These are phyloP conservation scores for Teunomyces panamensis DNA, from an alignment of 805 yeast species.

Conservation along the genomic window DNA sequence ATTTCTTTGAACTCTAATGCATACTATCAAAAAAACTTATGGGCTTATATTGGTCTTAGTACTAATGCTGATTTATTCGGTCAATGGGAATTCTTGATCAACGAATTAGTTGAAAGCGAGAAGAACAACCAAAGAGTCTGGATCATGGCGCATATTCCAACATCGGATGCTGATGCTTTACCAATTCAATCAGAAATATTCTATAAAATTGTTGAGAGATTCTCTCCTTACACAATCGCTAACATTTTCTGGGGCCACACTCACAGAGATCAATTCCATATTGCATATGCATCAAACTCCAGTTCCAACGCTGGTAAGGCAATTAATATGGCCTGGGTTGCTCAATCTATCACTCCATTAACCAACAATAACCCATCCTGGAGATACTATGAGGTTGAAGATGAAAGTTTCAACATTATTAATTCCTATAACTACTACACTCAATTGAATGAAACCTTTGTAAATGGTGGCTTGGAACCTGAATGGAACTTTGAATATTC, in stretches of 20 bases:
- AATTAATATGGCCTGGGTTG: slow-evolving; percentile 59
- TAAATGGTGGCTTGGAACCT: slow-evolving; percentile 54
- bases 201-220: slow-evolving; percentile 58
- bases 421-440: slow-evolving; percentile 59
- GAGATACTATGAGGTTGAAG: slow-evolving; percentile 69
- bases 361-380: slow-evolving; percentile 63
- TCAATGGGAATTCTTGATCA: slow-evolving; percentile 55
- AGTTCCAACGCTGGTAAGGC: slow-evolving; percentile 34
- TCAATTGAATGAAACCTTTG: slow-evolving; percentile 56
- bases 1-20: slow-evolving; percentile 65
- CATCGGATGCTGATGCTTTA: slow-evolving; percentile 50
- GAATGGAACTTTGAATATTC: slow-evolving; percentile 63
- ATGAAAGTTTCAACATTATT: slow-evolving; percentile 56
- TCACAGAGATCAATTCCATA: slow-evolving; percentile 64
- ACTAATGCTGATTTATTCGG: slow-evolving; percentile 61
- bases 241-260: slow-evolving; percentile 71
- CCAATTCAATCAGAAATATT: slow-evolving; percentile 60
- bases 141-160: slow-evolving; percentile 69
- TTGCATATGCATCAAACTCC: slow-evolving; percentile 48
- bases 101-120: slow-evolving; percentile 63
- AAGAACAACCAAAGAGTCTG: slow-evolving; percentile 60
- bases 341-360: slow-evolving; percentile 65
- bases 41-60: slow-evolving; percentile 51
- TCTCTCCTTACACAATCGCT: slow-evolving; percentile 66
- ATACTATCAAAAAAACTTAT: slow-evolving; percentile 60